Percentiles rank a stretch among this genome's conserved stretches.
Conservation (phyloP, 2,329 filamentous ascomycete species). For the Cytospora schulzeri region DNA sequence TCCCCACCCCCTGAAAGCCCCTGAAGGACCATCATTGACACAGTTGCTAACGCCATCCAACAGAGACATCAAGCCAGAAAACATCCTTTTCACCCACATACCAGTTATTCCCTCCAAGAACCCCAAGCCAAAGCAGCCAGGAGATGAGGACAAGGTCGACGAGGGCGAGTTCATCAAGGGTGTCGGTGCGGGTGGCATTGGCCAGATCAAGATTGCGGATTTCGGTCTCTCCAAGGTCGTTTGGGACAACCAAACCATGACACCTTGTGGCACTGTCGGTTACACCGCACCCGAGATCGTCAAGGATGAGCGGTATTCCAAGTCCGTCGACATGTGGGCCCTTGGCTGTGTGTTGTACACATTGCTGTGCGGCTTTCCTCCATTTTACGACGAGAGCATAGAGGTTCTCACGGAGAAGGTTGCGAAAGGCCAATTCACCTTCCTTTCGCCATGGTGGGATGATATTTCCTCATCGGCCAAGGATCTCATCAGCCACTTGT, state of each 20-base stretch:
- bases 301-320: constrained; percentile 97
- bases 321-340: constrained; percentile 99
- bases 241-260: constrained; percentile 98
- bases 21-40: background rate
- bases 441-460: constrained; percentile 98
- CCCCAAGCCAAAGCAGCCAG: constrained; percentile 78
- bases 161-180: constrained; percentile 90
- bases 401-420: constrained; percentile 97
- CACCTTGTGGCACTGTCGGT: constrained; percentile 96
- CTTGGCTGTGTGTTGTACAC: constrained; percentile 96
- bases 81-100: constrained; percentile 88
- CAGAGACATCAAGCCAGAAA: constrained; percentile 98
- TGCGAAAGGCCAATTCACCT: constrained; percentile 93
- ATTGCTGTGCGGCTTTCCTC: constrained; percentile 93
- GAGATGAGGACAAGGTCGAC: constrained; percentile 96
- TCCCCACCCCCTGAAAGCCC: background rate
- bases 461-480: constrained; percentile 95
- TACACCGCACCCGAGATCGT: constrained; percentile 99
- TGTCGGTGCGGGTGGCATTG: constrained; percentile 85
- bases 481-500: constrained; percentile 87
- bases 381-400: constrained; percentile 98
- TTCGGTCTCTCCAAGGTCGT: constrained; percentile 98
- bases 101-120: constrained; percentile 78
- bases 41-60: constrained; percentile 28
- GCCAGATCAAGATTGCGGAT: constrained; percentile 94